Evolutionary conservation across 164 flowering plant species (phyloP).

Genomic region (Buxus sempervirens): DNA sequence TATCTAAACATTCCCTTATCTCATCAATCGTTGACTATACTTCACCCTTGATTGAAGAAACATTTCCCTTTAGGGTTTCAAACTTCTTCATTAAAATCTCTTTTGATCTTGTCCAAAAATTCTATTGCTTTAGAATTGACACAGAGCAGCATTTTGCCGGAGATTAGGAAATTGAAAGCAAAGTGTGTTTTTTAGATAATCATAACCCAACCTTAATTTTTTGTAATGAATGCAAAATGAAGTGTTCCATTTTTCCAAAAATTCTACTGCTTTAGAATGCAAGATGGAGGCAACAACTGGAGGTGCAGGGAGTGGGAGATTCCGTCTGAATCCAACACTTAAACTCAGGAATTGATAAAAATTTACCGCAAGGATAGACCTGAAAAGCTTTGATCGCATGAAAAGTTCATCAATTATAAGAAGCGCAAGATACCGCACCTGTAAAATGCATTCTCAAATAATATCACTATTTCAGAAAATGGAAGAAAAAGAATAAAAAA

Average conservation of each 20-base stretch:
- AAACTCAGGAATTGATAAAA: slow-evolving; percentile 70
- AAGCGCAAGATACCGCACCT: slow-evolving; percentile 86
- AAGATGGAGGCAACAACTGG: slow-evolving; percentile 56
- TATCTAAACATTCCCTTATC: slow-evolving; percentile 65
- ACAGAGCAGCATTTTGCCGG: slow-evolving; percentile 64
- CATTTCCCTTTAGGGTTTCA: slow-evolving; percentile 46
- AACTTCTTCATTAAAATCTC: slow-evolving; percentile 69
- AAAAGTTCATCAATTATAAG: slow-evolving; percentile 86
- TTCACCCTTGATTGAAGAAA: slow-evolving; percentile 54
- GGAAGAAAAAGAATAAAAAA: too few relatives aligned
- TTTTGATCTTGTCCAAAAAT: slow-evolving; percentile 62
- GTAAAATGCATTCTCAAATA: slow-evolving; percentile 32
- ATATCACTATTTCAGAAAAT: too few relatives aligned
- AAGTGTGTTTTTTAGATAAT: slow-evolving; percentile 82
- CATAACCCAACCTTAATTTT: slow-evolving; percentile 78
- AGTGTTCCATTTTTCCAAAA: slow-evolving; percentile 87
- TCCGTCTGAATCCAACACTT: slow-evolving; percentile 74
- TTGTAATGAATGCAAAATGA: slow-evolving; percentile 83
- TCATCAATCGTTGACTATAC: slow-evolving; percentile 62
- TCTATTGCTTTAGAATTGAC: slow-evolving; percentile 75
- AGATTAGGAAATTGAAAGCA: slow-evolving; percentile 75
- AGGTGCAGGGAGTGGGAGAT: slow-evolving; percentile 80
- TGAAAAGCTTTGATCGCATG: slow-evolving; percentile 93
- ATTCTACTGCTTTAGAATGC: slow-evolving; percentile 76
- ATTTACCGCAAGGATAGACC: slow-evolving; percentile 62